Percentiles rank a stretch among this genome's conserved stretches.
phyloP scores from a whole-genome alignment of 331 rosid species.

The Spiraea crenata region DNA sequence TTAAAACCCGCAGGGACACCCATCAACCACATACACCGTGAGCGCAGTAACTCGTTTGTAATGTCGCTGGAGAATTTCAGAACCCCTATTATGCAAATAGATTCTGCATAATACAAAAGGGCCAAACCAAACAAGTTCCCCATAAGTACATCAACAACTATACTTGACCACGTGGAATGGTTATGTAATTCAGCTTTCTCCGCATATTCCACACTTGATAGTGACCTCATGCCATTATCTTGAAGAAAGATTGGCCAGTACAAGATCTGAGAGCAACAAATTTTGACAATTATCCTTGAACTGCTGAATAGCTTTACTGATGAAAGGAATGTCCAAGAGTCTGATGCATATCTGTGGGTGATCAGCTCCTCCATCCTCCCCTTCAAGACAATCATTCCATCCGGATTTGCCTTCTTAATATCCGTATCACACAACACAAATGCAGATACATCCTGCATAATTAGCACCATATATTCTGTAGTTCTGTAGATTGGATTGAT shows the following conservation, averaged over 20 bases:
- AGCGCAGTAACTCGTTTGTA: slow-evolving; percentile 73
- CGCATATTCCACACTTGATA: slow-evolving; percentile 71
- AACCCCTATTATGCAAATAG: slow-evolving; percentile 39
- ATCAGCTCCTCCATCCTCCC: too few relatives aligned
- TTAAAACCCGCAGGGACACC: slow-evolving; percentile 97
- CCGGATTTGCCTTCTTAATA: too few relatives aligned
- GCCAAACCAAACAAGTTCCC: slow-evolving; percentile 84
- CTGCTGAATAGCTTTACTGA: slow-evolving; percentile 47
- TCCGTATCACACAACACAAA: too few relatives aligned
- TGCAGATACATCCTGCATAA: too few relatives aligned
- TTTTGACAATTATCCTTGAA: slow-evolving; percentile 55
- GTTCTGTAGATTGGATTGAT: too few relatives aligned
- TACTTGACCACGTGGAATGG: slow-evolving; percentile 85
- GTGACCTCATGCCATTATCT: slow-evolving; percentile 62
- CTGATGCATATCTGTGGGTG: slow-evolving; percentile 27
- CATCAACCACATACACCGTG: slow-evolving; percentile 97
- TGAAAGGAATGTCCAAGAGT: slow-evolving; percentile 55
- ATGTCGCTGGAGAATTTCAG: slow-evolving; percentile 54
- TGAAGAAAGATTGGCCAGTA: slow-evolving; percentile 92
- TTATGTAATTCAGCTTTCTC: slow-evolving; percentile 82
- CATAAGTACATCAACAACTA: slow-evolving; percentile 65
- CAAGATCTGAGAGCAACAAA: slow-evolving; percentile 76
- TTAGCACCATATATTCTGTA: too few relatives aligned
- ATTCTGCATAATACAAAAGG: slow-evolving; percentile 59
- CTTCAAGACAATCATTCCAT: too few relatives aligned